Conservation (phyloP, 2,329 filamentous ascomycete genomes). For the Phaeosphaeriaceae sp. region DNA sequence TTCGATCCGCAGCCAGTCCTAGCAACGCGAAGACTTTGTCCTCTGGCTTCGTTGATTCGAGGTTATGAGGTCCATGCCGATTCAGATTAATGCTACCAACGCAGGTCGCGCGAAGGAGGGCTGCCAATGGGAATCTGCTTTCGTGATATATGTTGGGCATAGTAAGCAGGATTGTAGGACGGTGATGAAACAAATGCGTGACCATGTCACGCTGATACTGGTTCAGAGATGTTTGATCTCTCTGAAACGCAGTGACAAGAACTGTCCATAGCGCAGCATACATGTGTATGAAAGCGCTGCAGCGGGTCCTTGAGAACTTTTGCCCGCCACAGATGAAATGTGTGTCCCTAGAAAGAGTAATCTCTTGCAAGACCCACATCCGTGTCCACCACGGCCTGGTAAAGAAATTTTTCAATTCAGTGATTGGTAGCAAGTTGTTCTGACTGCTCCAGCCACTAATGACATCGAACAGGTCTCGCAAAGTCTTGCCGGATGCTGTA, state of each 20-base stretch:
- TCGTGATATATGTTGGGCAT: conserved; percentile 7
- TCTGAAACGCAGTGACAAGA: background rate
- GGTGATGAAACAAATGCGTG: too few species aligned
- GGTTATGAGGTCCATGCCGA: conserved; percentile 8
- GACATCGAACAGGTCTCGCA: background rate
- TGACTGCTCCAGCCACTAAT: conserved; percentile 8
- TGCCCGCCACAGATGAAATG: conserved; percentile 17
- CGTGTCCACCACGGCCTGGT: conserved; percentile 19
- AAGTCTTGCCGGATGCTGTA: background rate
- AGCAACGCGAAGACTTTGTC: conserved; percentile 25
- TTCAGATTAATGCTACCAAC: conserved; percentile 9
- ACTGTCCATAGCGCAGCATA: conserved; percentile 9
- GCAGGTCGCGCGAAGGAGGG: conserved; percentile 19
- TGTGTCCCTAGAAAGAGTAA: conserved; percentile 12
- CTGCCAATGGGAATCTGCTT: conserved; percentile 10
- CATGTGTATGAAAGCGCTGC: conserved; percentile 8
- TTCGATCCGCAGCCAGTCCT: conserved; percentile 18
- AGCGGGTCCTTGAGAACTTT: conserved; percentile 6
- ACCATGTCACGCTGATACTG: conserved; percentile 6
- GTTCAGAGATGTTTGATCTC: background rate
- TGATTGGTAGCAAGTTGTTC: conserved; percentile 5
- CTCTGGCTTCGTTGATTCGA: conserved; percentile 17
- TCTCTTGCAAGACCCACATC: conserved; percentile 26
- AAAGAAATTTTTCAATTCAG: conserved; percentile 10
- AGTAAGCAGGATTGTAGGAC: conserved; percentile 14